Evolutionary conservation across 2,329 filamentous ascomycete species (phyloP), one percentile per base, ranked within the genome.

Genomic region (Microcyclosporella mali): DNA sequence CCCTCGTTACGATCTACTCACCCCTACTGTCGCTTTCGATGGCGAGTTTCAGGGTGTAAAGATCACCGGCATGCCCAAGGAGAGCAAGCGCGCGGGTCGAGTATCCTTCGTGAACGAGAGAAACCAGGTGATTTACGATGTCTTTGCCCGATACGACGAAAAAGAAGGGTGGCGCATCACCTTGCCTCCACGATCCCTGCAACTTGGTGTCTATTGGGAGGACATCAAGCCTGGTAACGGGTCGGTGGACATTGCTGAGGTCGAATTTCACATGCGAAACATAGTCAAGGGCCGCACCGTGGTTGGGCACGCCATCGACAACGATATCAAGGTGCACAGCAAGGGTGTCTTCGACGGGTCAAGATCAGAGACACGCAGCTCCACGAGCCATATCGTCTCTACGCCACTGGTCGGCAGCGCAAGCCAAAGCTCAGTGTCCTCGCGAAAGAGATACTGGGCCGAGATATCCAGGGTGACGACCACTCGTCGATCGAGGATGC

Each of bases 81-180:
- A 19, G 15, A 32, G 30, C 30, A 25, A 25, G 21, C 21, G 21
- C 21, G 21, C 38, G 15, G 35, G 44, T n/a, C 35, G 45, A 10
- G n/a, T 47, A 9, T 35, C 30, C 21, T 21, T 43, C 9, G 37
- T 40, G 9, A 43, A 43, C 16, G 3, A 21, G 18, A 2, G 11
- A 10, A 18, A 36, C 31, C 27, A 40, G 25, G 14, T 31, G 3
- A 29, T 40, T 27, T 47, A 40, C 27, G 40, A 46, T 11, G 37
- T 38, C 2, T 46, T 43, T 31, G 34, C 39, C 3, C 16, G 40
- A 16, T 42, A 34, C 16, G n/a, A 33, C 1, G 3, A 18, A 2
- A n/a, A 17, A 8, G 46, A 8, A 2, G 30, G 30, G 3, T 15
- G 16, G 4, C 4, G 9, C 1, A 34, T 34, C 14, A 28, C 3